phyloP scores from a whole-genome alignment of 2,329 filamentous ascomycete species.

The Onygenales sp. region DNA sequence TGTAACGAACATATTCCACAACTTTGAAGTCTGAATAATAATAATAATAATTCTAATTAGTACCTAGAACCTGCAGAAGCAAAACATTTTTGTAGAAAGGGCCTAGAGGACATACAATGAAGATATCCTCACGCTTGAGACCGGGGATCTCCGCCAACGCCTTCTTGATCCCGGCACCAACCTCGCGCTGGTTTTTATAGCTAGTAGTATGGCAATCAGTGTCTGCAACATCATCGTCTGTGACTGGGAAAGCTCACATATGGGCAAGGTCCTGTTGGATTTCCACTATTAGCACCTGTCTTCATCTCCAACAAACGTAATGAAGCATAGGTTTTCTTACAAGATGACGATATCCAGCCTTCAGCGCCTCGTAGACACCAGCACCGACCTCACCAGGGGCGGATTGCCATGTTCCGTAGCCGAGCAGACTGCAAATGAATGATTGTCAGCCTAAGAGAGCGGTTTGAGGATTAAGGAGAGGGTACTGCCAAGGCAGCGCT shows the following conservation, averaged over 20 bases:
- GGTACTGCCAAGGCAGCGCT: conserved; percentile 8
- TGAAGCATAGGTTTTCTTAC: conserved; percentile 14
- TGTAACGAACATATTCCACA: conserved; percentile 44
- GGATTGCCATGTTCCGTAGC: conserved; percentile 33
- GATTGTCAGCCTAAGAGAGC: conserved; percentile 1
- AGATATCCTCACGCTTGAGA: conserved; percentile 32
- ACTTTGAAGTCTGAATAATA: conserved; percentile 43
- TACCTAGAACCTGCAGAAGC: not conserved
- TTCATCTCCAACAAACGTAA: not conserved
- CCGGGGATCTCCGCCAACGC: conserved; percentile 29
- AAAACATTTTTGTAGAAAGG: not conserved
- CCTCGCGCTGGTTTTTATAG: conserved; percentile 31
- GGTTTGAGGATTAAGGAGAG: not conserved
- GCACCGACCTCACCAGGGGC: conserved; percentile 30
- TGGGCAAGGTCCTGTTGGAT: conserved; percentile 26
- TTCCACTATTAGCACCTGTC: conserved; percentile 2
- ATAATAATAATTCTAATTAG: not conserved
- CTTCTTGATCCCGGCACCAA: conserved; percentile 24
- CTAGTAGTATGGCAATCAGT: conserved; percentile 7
- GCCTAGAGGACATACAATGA: conserved; percentile 23
- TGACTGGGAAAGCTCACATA: conserved; percentile 19
- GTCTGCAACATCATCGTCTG: not conserved
- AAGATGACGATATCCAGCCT: conserved; percentile 32
- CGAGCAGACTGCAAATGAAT: conserved; percentile 21
- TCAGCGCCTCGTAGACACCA: conserved; percentile 30